Evolutionary conservation across 805 yeast species (phyloP).

Genomic region (Ogataea degrootiae): DNA sequence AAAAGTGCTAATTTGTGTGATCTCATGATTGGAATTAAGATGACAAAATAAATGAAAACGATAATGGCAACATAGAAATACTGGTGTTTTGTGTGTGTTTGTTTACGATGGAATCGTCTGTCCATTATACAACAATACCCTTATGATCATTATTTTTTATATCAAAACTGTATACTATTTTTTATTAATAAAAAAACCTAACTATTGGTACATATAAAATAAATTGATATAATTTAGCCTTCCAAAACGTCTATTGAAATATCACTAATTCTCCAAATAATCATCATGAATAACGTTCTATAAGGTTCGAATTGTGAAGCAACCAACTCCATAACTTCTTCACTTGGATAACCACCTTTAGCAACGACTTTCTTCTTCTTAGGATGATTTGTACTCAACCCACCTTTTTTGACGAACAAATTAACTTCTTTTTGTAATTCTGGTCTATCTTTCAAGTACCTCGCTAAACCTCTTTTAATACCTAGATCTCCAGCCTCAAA

Average conservation of each 20-base stretch:
- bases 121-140: too few relatives aligned
- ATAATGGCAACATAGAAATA: too few relatives aligned
- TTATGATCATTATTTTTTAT: too few relatives aligned
- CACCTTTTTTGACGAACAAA: slow-evolving; percentile 29
- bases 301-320: slow-evolving; percentile 64
- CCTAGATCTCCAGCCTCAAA: slow-evolving; percentile 82
- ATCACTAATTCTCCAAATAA: slow-evolving; percentile 68
- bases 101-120: too few relatives aligned
- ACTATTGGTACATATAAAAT: too few relatives aligned
- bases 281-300: slow-evolving; percentile 59
- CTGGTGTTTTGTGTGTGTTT: too few relatives aligned
- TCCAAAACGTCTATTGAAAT: slow-evolving; percentile 48
- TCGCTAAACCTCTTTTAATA: slow-evolving; percentile 72
- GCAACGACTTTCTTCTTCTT: slow-evolving; percentile 11
- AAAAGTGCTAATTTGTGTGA: too few relatives aligned
- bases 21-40: too few relatives aligned
- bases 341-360: slow-evolving; percentile 36
- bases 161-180: too few relatives aligned
- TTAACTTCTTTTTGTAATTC: slow-evolving; percentile 42
- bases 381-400: slow-evolving; percentile 34
- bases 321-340: slow-evolving; percentile 48
- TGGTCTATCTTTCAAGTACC: slow-evolving; percentile 54
- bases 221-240: background rate
- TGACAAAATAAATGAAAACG: too few relatives aligned
- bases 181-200: too few relatives aligned